A percentile compares a stretch with the other conserved stretches of the same genome.
phyloP scores from a whole-genome alignment of 148 eudicot species.

The Spergularia bocconei region DNA sequence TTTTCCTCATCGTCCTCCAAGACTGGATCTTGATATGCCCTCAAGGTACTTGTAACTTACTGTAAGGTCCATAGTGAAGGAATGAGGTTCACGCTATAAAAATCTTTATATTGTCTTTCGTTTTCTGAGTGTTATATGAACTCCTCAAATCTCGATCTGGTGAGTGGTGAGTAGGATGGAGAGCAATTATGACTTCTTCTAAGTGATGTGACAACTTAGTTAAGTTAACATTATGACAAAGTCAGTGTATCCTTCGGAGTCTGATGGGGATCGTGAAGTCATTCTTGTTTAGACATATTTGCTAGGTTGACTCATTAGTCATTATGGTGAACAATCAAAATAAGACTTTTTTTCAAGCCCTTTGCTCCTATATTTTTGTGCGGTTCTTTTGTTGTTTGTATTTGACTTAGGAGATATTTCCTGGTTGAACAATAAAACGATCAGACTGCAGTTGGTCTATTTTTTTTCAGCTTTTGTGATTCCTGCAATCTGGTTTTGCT shows the following conservation, averaged over 20 bases:
- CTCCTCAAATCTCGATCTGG: neutral
- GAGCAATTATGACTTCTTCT: neutral
- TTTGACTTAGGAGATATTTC: neutral
- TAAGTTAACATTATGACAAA: neutral
- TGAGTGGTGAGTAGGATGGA: neutral
- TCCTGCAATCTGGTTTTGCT: neutral
- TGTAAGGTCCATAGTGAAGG: neutral
- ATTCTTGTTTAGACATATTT: neutral
- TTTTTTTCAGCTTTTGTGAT: neutral
- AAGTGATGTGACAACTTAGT: neutral
- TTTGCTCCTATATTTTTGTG: too few species aligned
- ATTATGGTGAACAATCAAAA: neutral
- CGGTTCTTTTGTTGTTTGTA: too few species aligned
- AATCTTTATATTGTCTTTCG: neutral
- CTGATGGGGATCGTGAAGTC: neutral
- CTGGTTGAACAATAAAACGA: neutral
- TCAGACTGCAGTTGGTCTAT: neutral
- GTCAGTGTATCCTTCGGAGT: neutral
- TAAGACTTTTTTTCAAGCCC: neutral
- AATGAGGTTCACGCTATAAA: neutral
- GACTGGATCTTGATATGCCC: conserved; percentile 43
- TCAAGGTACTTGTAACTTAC: conserved; percentile 46
- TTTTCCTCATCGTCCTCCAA: conserved; percentile 58
- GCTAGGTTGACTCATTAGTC: neutral
- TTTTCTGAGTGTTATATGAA: neutral